Conservation (phyloP, 495 filamentous ascomycete species). For the Thermothielavioides terrestris region DNA sequence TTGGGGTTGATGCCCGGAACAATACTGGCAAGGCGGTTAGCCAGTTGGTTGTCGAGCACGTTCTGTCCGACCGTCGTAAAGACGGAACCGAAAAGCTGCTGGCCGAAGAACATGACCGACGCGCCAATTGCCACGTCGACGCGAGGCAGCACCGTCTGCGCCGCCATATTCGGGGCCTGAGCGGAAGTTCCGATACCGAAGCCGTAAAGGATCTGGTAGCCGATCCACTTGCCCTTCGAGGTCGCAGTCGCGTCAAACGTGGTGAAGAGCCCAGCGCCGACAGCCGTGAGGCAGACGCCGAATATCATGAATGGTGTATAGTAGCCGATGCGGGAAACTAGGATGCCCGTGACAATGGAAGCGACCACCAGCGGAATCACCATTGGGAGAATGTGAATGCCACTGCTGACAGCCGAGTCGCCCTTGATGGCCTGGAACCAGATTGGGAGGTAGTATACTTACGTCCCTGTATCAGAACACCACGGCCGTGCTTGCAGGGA, state of each 20-base stretch:
- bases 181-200: conserved; percentile 49
- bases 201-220: conserved; percentile 50
- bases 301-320: conserved; percentile 46
- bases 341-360: conserved; percentile 21
- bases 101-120: too few relatives aligned
- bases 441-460: conserved; percentile 29
- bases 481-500: conserved; percentile 33
- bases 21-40: too few relatives aligned
- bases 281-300: conserved; percentile 41
- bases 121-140: too few relatives aligned
- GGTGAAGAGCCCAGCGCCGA: conserved; percentile 54
- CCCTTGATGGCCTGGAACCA: conserved; percentile 67
- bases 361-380: conserved; percentile 47
- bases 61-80: too few relatives aligned
- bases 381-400: conserved; percentile 58
- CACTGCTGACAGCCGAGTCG: conserved; percentile 49
- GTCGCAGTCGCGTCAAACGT: conserved; percentile 45
- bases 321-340: conserved; percentile 14
- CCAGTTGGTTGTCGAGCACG: too few relatives aligned
- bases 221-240: conserved; percentile 50
- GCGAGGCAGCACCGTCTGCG: conserved; percentile 44
- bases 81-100: too few relatives aligned
- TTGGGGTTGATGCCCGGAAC: too few relatives aligned
- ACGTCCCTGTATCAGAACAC: background rate
- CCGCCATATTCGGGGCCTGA: conserved; percentile 48